Base-by-base conservation (phyloP, 768 basidiomycete genomes). In the Amanita muscaria region DNA sequence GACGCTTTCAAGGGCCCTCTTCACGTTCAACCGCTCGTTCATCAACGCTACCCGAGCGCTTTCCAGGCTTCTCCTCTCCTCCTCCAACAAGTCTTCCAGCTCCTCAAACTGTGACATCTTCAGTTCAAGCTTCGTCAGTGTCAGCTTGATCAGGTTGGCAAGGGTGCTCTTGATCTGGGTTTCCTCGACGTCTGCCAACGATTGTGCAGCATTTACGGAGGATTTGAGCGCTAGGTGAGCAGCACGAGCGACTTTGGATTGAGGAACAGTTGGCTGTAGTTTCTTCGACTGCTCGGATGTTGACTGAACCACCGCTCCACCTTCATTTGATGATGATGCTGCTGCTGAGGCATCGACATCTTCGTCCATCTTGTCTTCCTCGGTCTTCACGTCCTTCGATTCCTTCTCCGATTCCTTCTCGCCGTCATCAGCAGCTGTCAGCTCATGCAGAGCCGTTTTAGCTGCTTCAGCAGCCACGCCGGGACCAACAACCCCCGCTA, bases 41-140 rank as follows among this genome's bases (percentile, higher is more conserved):
- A 88, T 79, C 32, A 98, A 66, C 30, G 79, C 74, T 64, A 88
- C 72, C 44, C 88, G 75, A 16, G 85, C 80, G 37, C 80, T 79
- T 69, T 99, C 96, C 34, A 99, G 64, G 27, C 77, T 70, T 49
- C 84, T 76, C 45, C 91, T 75, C 63, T 99, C 96, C 42, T 89
- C 83, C 59, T 98, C 96, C 41, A 99, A 68, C 7, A 91, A 67
- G 38, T 87, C 84, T 59, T 99, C 96, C 46, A 99, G 69, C 61
- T 89, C 83, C 59, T 97, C 96, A 56, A 98, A 97, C 60, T 93
- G 88, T 1, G 77, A 65, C 80, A 92, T 88, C 72, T 99, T 98
- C 43, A 94, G 69, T 57, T 97, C 93, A 29, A 98, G 79, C 63
- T 98, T 98, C 38, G 74, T 88, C 54, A 76, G 71, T 48, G 74